These are phyloP conservation scores for Apiospora hydei DNA, from an alignment of 2,329 filamentous ascomycete genomes.

Conservation along the genomic window DNA sequence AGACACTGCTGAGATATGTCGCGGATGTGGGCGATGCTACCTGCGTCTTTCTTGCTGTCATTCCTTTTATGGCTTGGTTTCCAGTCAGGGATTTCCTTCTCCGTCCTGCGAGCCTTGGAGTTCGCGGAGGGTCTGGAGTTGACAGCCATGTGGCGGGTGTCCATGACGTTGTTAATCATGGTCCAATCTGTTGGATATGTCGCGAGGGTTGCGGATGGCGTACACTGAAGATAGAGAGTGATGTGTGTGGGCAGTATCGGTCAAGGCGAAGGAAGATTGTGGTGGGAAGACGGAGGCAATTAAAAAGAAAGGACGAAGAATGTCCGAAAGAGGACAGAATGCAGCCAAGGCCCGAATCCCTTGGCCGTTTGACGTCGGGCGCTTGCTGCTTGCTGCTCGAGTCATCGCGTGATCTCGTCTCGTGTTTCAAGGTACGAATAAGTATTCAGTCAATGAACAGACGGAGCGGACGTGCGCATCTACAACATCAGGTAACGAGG, in stretches of 20 bases:
- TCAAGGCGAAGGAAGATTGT: not conserved
- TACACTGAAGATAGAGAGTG: not conserved
- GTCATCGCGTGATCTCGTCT: constrained; percentile 2
- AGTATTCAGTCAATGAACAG: not conserved
- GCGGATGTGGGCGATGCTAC: not conserved
- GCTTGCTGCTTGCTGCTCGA: not conserved
- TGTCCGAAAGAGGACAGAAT: not conserved
- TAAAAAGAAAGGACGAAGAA: not conserved
- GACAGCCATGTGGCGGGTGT: not conserved
- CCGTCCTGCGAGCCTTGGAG: not conserved
- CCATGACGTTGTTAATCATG: not conserved
- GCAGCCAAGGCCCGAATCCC: not conserved
- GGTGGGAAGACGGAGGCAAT: not conserved
- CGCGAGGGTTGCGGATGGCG: not conserved
- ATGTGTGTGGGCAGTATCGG: not conserved
- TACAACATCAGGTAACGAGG: not conserved
- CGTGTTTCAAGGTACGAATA: constrained; percentile 8
- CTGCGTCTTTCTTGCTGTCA: not conserved
- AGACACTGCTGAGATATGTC: not conserved
- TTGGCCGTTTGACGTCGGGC: not conserved
- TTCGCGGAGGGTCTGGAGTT: not conserved
- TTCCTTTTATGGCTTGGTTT: not conserved
- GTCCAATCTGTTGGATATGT: not conserved
- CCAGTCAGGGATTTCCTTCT: constrained; percentile 2
- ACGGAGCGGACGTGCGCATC: not conserved